Evolutionary conservation across 2,329 filamentous ascomycete species (phyloP), one percentile per base, ranked within the genome.

Genomic region (Penicillium hordei): DNA sequence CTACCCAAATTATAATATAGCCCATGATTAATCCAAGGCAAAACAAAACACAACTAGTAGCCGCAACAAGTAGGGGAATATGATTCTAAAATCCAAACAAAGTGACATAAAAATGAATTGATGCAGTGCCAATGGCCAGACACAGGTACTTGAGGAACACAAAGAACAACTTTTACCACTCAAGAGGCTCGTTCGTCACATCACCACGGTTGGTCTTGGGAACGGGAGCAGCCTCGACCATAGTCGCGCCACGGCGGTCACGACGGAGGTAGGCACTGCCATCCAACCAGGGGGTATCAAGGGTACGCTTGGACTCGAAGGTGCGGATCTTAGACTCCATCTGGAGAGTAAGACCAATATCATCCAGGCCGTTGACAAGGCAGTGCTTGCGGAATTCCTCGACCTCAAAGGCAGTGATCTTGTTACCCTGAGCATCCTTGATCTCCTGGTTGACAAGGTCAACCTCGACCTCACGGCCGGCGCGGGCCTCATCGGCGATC

Each of bases 301-400:
- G 76, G 10, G 89, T 89, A 72, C 92, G 86, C 76, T 87, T 88
- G 68, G 80, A 79, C 85, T 97, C 93, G 70, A 94, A 96, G 59
- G 83, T 83, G 57, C 83, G 79, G 72, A 97, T 97, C 83, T 96
- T 92, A 61, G 92, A 89, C 63, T 94, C 92, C 78, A 90, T 85
- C 78, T 95, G 90, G 83, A 97, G 91, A 6, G 93, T 97, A 63
- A 97, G 79, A 36, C 93, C 93, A 69, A 97, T 97, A 68, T 97
- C 94, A 72, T 97, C 93, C 10, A 97, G 86, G 0, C 93, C 93
- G 72, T 97, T 96, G 69, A 96, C 76, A 50, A 97, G 79, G 76
- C 93, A 97, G 79, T 97, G 91, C 79, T 95, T 96, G 73, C 92
- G 83, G 82, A 97, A 97, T 77, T 89, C 86, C 72, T 97, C 93